These are phyloP conservation scores for Pestalotiopsis sp. DNA, from an alignment of 2,329 filamentous ascomycete species.

Conservation along the genomic window DNA sequence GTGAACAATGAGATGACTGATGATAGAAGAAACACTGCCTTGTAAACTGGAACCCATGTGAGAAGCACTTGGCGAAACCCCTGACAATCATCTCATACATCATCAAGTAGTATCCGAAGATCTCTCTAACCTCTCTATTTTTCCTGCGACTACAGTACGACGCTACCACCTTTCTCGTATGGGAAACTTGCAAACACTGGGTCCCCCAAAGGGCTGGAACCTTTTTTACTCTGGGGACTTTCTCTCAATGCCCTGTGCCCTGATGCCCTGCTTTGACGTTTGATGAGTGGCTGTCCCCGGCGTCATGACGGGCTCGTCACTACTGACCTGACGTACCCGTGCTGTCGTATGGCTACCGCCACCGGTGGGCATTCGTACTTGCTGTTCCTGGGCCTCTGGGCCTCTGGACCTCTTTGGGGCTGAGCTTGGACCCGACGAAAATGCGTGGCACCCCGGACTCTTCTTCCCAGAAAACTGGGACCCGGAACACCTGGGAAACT, in stretches of 20 bases:
- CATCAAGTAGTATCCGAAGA: neutral
- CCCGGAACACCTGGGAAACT: neutral
- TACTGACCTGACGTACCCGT: no score
- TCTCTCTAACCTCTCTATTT: neutral
- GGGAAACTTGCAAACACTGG: no score
- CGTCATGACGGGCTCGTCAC: no score
- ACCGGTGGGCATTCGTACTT: neutral
- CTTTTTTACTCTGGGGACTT: neutral
- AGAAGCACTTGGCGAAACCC: neutral
- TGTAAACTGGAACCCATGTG: constrained; percentile 2
- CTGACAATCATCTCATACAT: constrained; percentile 6
- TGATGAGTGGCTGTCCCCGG: no score
- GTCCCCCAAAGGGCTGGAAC: neutral
- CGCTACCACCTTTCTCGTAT: no score
- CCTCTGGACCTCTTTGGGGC: neutral
- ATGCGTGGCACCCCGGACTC: constrained; percentile 15
- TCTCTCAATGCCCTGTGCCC: no score
- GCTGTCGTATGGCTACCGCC: no score
- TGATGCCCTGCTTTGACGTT: no score
- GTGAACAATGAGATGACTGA: no score
- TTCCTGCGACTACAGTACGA: neutral
- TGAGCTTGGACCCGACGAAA: neutral
- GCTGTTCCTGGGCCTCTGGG: neutral
- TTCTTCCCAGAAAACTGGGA: constrained; percentile 14
- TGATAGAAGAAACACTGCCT: neutral